Evolutionary conservation across 495 filamentous ascomycete species (phyloP).

Genomic region (Hapsidospora chrysogenum): DNA sequence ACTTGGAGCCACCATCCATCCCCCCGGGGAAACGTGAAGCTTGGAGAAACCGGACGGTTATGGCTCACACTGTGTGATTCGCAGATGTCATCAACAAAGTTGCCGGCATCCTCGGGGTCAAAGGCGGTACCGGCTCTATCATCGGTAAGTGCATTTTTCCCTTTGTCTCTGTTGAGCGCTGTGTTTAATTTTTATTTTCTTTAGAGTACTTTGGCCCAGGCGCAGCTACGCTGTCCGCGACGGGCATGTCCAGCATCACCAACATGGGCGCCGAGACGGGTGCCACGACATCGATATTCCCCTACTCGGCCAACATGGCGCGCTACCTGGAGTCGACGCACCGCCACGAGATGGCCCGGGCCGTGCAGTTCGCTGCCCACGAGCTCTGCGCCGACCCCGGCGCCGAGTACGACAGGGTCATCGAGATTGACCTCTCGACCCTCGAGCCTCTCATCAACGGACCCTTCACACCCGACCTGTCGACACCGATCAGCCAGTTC

Average conservation of each 20-base stretch:
- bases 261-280: conserved; percentile 89
- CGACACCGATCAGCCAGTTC: conserved; percentile 78
- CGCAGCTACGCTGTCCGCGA: conserved; percentile 77
- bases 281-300: conserved; percentile 88
- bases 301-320: conserved; percentile 23
- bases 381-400: conserved; percentile 50
- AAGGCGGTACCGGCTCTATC: conserved; percentile 85
- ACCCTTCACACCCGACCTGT: conserved; percentile 88
- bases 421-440: conserved; percentile 74
- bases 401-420: conserved; percentile 74
- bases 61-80: too few species aligned
- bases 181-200: too few species aligned
- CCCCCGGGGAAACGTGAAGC: too few species aligned
- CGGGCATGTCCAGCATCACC: conserved; percentile 79
- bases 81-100: conserved; percentile 83
- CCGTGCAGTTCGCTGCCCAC: conserved; percentile 18
- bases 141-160: too few species aligned
- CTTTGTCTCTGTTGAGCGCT: too few species aligned
- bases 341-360: conserved; percentile 50
- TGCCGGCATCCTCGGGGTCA: conserved; percentile 78
- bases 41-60: too few species aligned
- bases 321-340: conserved; percentile 72
- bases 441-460: conserved; percentile 97
- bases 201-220: conserved; percentile 83
- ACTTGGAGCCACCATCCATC: too few species aligned